A percentile compares a stretch with the other conserved stretches of the same genome.
These are phyloP conservation scores for Lactarius hengduanensis DNA, from an alignment of 768 basidiomycete species.

Conservation along the genomic window DNA sequence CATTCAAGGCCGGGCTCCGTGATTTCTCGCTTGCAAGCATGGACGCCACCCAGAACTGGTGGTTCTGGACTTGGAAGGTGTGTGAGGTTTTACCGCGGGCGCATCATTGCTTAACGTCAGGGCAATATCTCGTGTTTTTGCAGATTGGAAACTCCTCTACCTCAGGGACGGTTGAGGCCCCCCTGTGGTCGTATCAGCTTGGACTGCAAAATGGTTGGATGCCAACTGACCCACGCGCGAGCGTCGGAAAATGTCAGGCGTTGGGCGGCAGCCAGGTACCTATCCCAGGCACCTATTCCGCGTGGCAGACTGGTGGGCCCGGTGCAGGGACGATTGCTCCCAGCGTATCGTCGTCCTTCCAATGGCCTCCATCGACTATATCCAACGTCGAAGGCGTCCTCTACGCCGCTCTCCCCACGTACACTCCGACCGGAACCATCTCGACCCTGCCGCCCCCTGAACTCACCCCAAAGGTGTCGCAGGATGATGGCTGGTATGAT, in stretches of 20 bases:
- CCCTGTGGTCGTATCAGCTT: conserved; percentile 71
- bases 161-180: conserved; percentile 48
- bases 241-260: conserved; percentile 62
- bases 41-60: conserved; percentile 68
- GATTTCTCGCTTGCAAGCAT: conserved; percentile 55
- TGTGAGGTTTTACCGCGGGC: conserved; percentile 4
- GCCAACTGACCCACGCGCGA: conserved; percentile 65
- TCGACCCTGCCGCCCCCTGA: conserved; percentile 57
- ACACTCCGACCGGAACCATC: conserved; percentile 59
- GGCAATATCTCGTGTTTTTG: conserved; percentile 15
- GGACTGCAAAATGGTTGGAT: conserved; percentile 76
- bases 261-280: conserved; percentile 42
- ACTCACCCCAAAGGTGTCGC: conserved; percentile 44
- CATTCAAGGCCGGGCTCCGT: conserved; percentile 51
- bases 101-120: conserved; percentile 5
- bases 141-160: conserved; percentile 58
- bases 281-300: conserved; percentile 48
- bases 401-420: conserved; percentile 50
- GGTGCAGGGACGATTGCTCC: conserved; percentile 51
- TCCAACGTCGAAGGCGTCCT: conserved; percentile 40
- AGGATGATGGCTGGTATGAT: conserved; percentile 59
- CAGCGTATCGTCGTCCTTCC: conserved; percentile 43
- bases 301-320: conserved; percentile 69
- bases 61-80: conserved; percentile 82
- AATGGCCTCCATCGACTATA: conserved; percentile 57